Base-by-base conservation (phyloP, 768 basidiomycete genomes). In the Tylopilus sp. region DNA sequence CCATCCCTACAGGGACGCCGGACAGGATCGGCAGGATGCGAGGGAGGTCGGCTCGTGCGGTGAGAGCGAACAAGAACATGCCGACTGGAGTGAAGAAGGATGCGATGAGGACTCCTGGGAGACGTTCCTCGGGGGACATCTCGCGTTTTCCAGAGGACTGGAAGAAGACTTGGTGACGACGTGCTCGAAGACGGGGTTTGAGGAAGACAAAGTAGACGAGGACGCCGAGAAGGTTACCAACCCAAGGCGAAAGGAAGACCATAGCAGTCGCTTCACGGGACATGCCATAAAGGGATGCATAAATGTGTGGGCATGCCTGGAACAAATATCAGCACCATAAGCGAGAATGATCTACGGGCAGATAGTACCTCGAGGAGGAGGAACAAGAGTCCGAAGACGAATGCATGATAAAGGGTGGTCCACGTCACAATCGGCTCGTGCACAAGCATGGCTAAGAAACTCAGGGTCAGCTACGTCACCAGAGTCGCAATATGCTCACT, bases 351-450 rank as follows among this genome's bases (percentile, higher is more conserved):
- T 25, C 2, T 1, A 28, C 22, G 23, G 2, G 6, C 36, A 6
- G 17, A 38, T 30, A 17, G 35, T 10, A 60, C 65, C 56, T 66
- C 65, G 7, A 66, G 65, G 44, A 66, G 65, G 7, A 66, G 52
- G 26, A 66, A 66, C 28, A 66, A 55, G 20, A 66, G 62, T 2
- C 65, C 65, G 40, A 56, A 62, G 25, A 66, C 52, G 25, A 66
- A 66, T 8, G 65, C 59, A 22, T 66, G 65, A 43, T 63, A 66
- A 4, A 66, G 36, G 6, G 64, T 58, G 11, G 64, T 63, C 64
- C 64, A 66, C 2, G 50, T 51, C 12, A 66, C 57, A 36, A 66
- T 66, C 8, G 64, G 65, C 33, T 66, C 65, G 8, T 53, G 47
- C 15, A 36, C 42, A 33, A 66, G 57, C 58, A 66, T 66, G 36